These are phyloP conservation scores for Pseudogymnoascus sp. DNA, from an alignment of 2,329 filamentous ascomycete genomes.

Conservation along the genomic window DNA sequence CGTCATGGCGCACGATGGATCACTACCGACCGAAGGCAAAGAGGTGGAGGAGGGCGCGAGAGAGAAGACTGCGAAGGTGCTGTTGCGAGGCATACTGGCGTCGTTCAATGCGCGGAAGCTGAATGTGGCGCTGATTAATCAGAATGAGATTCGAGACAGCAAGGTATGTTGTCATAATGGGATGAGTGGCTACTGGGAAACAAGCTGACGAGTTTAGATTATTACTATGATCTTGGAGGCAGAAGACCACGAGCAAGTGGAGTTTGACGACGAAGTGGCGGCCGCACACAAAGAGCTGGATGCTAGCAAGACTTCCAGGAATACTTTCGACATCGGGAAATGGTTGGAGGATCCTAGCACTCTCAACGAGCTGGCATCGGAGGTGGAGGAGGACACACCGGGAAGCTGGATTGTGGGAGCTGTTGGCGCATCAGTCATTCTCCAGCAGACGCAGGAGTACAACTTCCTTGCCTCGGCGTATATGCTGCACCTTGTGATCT, in stretches of 20 bases:
- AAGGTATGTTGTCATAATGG: slow-evolving; percentile 39
- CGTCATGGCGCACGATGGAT: slow-evolving; percentile 61
- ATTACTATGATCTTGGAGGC: slow-evolving; percentile 43
- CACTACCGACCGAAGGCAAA: slow-evolving; percentile 11
- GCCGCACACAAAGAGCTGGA: background rate
- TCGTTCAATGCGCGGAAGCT: slow-evolving; percentile 48
- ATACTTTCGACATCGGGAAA: slow-evolving; percentile 1
- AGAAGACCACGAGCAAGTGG: slow-evolving; percentile 13
- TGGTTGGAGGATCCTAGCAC: slow-evolving; percentile 2
- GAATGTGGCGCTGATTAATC: slow-evolving; percentile 58
- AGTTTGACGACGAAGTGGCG: slow-evolving; percentile 9
- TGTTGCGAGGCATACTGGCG: slow-evolving; percentile 42
- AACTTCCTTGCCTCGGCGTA: slow-evolving; percentile 32
- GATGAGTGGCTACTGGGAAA: background rate
- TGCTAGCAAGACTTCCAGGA: background rate
- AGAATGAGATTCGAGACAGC: slow-evolving; percentile 55
- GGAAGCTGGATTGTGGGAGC: slow-evolving; percentile 3
- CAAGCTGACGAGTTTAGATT: slow-evolving; percentile 27
- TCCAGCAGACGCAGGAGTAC: slow-evolving; percentile 12
- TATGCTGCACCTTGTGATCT: slow-evolving; percentile 36
- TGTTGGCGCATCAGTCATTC: slow-evolving; percentile 3
- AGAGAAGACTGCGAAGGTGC: slow-evolving; percentile 18
- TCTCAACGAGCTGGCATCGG: slow-evolving; percentile 3
- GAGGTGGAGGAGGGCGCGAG: slow-evolving; percentile 11
- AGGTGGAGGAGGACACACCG: background rate